Evolutionary conservation across 352 stramenopile genomes (phyloP), one percentile per base, ranked within the genome.

Genomic region (Pythium phragmiticola): DNA sequence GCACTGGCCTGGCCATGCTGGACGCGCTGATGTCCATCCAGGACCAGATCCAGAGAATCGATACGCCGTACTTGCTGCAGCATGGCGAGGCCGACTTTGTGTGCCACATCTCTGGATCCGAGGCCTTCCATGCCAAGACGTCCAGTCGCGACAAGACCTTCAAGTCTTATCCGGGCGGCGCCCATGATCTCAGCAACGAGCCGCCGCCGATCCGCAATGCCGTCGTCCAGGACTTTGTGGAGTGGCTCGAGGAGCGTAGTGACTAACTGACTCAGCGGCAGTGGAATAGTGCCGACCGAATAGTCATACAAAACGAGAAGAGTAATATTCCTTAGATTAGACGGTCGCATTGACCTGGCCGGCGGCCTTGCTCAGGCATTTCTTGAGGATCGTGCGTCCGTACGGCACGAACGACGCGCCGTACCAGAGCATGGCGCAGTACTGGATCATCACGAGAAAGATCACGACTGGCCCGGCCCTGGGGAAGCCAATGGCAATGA

Each of bases 381-480:
- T 92, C 57, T 89, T 87, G 42, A 92, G 72, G 45, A 94, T 88
- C 9, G 82, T 74, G 42, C 85, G 78, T 30, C 83, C 85, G 71
- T 92, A 94, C 26, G 82, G 85, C 54, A 92, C 79, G 65, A 91
- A 92, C 11, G 80, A 92, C 46, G 82, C 83, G 46, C 83, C 83
- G 69, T 92, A 94, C 80, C 82, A 92, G 48, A 92, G 77, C 85
- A 92, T 94, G 3, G 85, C 83, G 16, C 57, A 65, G 62, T 94
- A 94, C 61, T 94, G 85, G 37, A 90, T 67, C 60, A 90, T 82
- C 33, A 94, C 82, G 19, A 92, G 60, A 9, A 92, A 43, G 57
- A 94, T 68, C 33, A 92, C 80, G 26, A 94, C 72, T 2, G 77
- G 78, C 0, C 77, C 82, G 5, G 83, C 81, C 58, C 79, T 79